Percentiles rank a stretch among this genome's conserved stretches.
Evolutionary conservation across 2,329 filamentous ascomycete species (phyloP).

Genomic region (Alternaria burnsii): DNA sequence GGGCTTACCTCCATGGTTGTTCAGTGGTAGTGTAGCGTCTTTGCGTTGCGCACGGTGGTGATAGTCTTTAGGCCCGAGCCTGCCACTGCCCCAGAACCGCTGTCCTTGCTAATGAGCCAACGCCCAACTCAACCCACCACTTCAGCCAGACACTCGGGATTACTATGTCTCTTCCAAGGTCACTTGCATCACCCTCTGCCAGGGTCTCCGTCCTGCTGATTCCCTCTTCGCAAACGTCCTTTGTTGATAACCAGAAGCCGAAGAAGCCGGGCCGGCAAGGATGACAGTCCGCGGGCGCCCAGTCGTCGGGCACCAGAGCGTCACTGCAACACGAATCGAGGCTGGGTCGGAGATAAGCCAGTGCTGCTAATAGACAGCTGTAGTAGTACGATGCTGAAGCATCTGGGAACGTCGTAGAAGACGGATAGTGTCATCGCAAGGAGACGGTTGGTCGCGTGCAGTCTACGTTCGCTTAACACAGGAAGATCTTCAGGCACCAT

Average conservation of each 20-base stretch:
- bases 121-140: slow-evolving; percentile 8
- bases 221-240: slow-evolving; percentile 2
- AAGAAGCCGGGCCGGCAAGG: slow-evolving; percentile 20
- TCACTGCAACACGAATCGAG: slow-evolving; percentile 25
- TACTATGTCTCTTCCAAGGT: background rate
- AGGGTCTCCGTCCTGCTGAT: slow-evolving; percentile 10
- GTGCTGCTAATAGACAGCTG: slow-evolving; percentile 14
- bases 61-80: slow-evolving; percentile 30
- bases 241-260: slow-evolving; percentile 15
- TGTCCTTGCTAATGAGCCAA: slow-evolving; percentile 6
- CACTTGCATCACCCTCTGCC: background rate
- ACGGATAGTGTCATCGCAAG: slow-evolving; percentile 14
- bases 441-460: slow-evolving; percentile 19
- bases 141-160: slow-evolving; percentile 5
- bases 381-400: slow-evolving; percentile 21
- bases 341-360: slow-evolving; percentile 18
- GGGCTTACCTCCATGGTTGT: slow-evolving; percentile 47
- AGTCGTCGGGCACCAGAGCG: slow-evolving; percentile 18
- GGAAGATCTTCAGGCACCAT: slow-evolving; percentile 28
- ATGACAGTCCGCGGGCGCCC: slow-evolving; percentile 16
- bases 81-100: slow-evolving; percentile 15
- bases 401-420: slow-evolving; percentile 17
- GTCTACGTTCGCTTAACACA: slow-evolving; percentile 22
- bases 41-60: slow-evolving; percentile 42
- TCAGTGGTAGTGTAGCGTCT: slow-evolving; percentile 34